A percentile compares a stretch with the other conserved stretches of the same genome.
These are phyloP conservation scores for Beta corolliflora DNA, from an alignment of 179 eudicot genomes.

Conservation along the genomic window DNA sequence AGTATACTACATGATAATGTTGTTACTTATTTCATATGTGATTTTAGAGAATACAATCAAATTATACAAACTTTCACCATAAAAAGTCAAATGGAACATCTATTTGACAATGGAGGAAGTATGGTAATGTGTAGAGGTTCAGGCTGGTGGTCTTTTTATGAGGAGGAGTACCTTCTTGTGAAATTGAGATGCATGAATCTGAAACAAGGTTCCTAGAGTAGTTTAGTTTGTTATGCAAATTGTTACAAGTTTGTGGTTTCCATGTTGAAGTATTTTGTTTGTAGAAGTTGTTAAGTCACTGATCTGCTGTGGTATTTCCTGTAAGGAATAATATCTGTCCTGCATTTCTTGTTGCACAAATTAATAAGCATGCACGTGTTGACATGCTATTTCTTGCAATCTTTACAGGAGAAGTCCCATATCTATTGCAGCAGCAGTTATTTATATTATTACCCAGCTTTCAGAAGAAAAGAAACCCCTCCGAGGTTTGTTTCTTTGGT, in stretches of 20 bases:
- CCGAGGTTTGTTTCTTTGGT: conserved; percentile 35
- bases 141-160: not conserved
- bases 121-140: no score
- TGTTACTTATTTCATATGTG: no score
- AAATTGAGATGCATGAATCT: not conserved
- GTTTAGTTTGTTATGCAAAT: not conserved
- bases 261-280: not conserved
- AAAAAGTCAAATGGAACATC: no score
- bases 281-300: not conserved
- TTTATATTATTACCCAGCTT: conserved; percentile 50
- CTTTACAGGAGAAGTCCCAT: conserved; percentile 53
- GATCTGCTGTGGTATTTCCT: not conserved
- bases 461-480: conserved; percentile 54
- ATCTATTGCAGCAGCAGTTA: conserved; percentile 54
- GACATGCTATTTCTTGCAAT: conserved; percentile 13
- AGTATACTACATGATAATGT: no score
- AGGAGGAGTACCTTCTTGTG: not conserved
- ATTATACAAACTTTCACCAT: no score
- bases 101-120: no score
- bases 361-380: not conserved
- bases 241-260: not conserved
- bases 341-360: not conserved
- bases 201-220: no score
- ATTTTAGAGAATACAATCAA: no score
- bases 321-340: not conserved